Base-by-base conservation (phyloP, 495 filamentous ascomycete genomes). In the Penicillium diatomitis region DNA sequence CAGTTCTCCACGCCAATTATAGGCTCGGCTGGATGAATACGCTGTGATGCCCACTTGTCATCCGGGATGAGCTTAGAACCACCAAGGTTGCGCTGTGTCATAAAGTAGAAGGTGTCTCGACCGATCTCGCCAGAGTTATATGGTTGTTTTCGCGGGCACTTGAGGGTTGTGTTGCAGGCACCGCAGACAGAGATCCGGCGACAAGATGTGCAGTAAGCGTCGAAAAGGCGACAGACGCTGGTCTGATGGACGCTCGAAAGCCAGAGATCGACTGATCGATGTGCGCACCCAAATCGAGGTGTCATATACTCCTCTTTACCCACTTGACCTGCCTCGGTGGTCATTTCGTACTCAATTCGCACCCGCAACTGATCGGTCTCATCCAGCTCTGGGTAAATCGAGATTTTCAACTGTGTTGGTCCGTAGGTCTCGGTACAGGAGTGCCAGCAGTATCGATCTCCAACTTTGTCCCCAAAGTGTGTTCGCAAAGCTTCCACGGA, bases 251-350 rank as follows among this genome's bases (percentile, higher is more conserved):
- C 67, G 28, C 68, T 66, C 2, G 68, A 66, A 11, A 74, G 48
- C 71, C 71, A 74, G 29, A 73, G 50, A 49, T 74, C 71, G 40
- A 73, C 60, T 2, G 71, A 73, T 42, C 69, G 63, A 53, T 74
- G 71, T 8, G 71, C 68, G 35, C 71, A 74, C 35, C 71, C 71
- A 47, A 74, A 73, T 3, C 71, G 68, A 8, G 71, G 60, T 5
- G 71, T 72, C 55, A 74, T 71, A 30, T 55, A 57, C 41, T 68
- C 66, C 49, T 72, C 68, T 51, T 69, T 72, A 2, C 68, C 71
- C 3, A 73, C 62, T 44, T 69, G 66, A 28, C 69, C 67, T 0
- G 67, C 52, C 6, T 55, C 58, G 6, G 63, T 71, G 6, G 61
- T 62, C 41, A 74, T 53, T 8, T 64, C 62, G 44, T 74, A 74